Evolutionary conservation across 306 rosid species (phyloP), one percentile per base, ranked within the genome.

Genomic region (Albizia julibrissin): DNA sequence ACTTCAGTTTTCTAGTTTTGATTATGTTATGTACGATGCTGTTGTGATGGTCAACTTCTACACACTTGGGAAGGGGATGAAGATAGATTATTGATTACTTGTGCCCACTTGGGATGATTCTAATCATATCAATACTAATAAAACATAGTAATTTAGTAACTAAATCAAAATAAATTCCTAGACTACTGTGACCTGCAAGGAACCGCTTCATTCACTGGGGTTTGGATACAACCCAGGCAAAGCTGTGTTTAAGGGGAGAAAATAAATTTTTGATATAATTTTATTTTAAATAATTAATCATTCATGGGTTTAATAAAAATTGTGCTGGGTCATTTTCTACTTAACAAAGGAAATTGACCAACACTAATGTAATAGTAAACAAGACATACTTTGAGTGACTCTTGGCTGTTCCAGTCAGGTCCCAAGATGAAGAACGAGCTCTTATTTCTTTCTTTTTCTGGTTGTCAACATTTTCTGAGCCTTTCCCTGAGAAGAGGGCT

Each of bases 401-500:
- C 84, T 89, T 95, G 74, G 90, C 73, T 31, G 90, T 75, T 47
- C 84, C 91, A 76, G 94, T 82, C 40, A 86, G 81, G 82, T 93
- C 97, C 91, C 91, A 89, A 72, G 90, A 85, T 56, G 90, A 82
- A 73, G 93, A 84, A 78, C 34, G 90, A 84, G 85, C 69, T 74
- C 82, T 81, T 70, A 71, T 82, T 82, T 91, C 94, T 85, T 91
- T 93, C 88, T 86, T 89, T 83, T 86, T 92, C 92, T 90, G 88
- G 78, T 81, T 85, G 67, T 89, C 94, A 42, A 82, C 84, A 78
- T 77, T 85, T 83, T 87, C 94, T 68, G 92, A 89, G 42, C 92
- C 94, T 86, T 89, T 92, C 79, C 93, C 94, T 37, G 94, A 87
- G 81, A 90, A 85, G 59, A 91, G 88, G 46, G 90, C 85, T 84